A percentile compares a stretch with the other conserved stretches of the same genome.
phyloP scores from a whole-genome alignment of 2,329 filamentous ascomycete genomes.

The Penicillium sclerotigenum region DNA sequence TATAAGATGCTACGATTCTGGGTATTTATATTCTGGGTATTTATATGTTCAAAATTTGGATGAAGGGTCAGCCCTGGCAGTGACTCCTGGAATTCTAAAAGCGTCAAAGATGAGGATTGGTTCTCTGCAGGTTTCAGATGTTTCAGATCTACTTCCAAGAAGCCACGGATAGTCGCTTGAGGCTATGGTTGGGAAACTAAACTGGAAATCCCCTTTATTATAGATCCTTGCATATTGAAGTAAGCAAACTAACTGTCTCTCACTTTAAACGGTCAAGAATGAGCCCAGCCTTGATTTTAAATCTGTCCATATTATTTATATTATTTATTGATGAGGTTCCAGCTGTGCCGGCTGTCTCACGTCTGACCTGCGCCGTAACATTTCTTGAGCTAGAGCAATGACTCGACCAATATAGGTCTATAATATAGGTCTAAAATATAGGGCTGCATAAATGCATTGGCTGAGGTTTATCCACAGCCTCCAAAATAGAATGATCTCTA shows the following conservation, averaged over 20 bases:
- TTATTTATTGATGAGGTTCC: too few species aligned
- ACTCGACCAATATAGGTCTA: background rate
- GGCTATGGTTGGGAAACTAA: background rate
- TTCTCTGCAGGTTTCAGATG: slow-evolving; percentile 2
- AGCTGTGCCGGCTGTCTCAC: too few species aligned
- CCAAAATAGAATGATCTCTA: background rate
- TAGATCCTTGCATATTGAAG: slow-evolving; percentile 1
- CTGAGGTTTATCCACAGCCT: background rate
- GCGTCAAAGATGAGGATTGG: background rate
- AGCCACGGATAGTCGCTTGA: background rate
- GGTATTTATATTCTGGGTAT: slow-evolving; percentile 2
- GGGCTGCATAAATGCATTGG: background rate
- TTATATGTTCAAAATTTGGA: background rate
- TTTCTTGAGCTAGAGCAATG: background rate
- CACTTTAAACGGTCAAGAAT: background rate
- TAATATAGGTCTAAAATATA: background rate
- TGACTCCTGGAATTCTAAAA: background rate
- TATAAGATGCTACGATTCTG: background rate
- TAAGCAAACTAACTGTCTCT: background rate
- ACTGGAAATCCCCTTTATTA: background rate
- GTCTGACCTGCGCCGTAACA: background rate
- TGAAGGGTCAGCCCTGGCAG: background rate
- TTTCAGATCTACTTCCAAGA: background rate
- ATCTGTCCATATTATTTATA: background rate
- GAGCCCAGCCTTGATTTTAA: background rate